phyloP scores from a whole-genome alignment of 2,329 filamentous ascomycete species.

The Fragosphaeria purpurea region DNA sequence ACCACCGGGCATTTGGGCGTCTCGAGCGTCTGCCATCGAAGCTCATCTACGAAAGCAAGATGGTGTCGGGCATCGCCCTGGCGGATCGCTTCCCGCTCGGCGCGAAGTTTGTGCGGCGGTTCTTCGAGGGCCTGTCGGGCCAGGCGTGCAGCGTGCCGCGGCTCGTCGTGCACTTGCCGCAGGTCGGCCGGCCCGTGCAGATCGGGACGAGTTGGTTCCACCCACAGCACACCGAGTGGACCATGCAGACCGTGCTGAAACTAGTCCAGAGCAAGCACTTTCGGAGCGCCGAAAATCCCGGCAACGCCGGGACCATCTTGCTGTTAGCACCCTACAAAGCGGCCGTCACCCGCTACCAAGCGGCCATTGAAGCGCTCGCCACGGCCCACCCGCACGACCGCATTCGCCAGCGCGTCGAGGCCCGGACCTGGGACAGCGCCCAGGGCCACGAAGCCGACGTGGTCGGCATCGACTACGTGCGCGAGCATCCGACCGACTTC shows the following conservation, averaged over 20 bases:
- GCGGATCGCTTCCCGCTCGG: slow-evolving; percentile 10
- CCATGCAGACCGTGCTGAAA: slow-evolving; percentile 22
- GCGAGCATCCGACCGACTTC: slow-evolving; percentile 27
- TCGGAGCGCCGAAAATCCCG: slow-evolving; percentile 16
- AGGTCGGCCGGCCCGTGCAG: slow-evolving; percentile 10
- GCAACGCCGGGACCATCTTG: slow-evolving; percentile 27
- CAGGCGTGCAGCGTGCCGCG: slow-evolving; percentile 24
- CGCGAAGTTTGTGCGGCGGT: slow-evolving; percentile 11
- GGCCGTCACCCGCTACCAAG: slow-evolving; percentile 25
- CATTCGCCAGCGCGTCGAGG: slow-evolving; percentile 22
- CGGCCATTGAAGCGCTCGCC: slow-evolving; percentile 16
- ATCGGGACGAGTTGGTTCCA: slow-evolving; percentile 31
- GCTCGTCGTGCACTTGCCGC: slow-evolving; percentile 21
- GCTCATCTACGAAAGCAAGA: slow-evolving; percentile 30
- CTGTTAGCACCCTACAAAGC: slow-evolving; percentile 34
- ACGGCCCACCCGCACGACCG: slow-evolving; percentile 16
- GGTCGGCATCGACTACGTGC: slow-evolving; percentile 37
- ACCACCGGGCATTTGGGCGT: slow-evolving; percentile 18
- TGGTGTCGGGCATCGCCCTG: slow-evolving; percentile 22
- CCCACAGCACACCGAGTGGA: slow-evolving; percentile 26
- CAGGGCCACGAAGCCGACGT: slow-evolving; percentile 39
- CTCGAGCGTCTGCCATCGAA: slow-evolving; percentile 31
- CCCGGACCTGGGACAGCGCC: slow-evolving; percentile 34
- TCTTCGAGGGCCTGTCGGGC: slow-evolving; percentile 10
- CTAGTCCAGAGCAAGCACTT: slow-evolving; percentile 25